Percentiles rank a stretch among this genome's conserved stretches.
Evolutionary conservation across 2,329 filamentous ascomycete species (phyloP).

Genomic region (Pestalotiopsis sp.): DNA sequence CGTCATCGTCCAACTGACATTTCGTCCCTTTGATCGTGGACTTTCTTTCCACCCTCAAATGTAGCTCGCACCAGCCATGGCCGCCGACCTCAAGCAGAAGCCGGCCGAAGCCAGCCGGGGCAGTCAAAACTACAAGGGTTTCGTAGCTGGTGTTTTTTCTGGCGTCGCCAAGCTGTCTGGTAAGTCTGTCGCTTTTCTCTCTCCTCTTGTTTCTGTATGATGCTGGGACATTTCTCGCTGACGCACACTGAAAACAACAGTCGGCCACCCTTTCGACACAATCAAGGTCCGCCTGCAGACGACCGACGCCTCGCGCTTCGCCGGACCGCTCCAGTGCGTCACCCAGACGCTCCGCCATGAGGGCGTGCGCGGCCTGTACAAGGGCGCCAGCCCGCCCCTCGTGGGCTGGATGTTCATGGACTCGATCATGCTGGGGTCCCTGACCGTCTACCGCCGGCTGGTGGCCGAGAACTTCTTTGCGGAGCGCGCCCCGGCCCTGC

Average conservation of each 20-base stretch:
- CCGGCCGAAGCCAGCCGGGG: conserved; percentile 21
- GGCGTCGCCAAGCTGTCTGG: conserved; percentile 87
- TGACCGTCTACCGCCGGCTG: conserved; percentile 85
- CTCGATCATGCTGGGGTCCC: conserved; percentile 81
- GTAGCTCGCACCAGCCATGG: conserved; percentile 22
- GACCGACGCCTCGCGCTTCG: conserved; percentile 73
- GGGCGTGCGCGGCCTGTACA: conserved; percentile 84
- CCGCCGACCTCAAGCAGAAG: conserved; percentile 35
- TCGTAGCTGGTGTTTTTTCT: conserved; percentile 93
- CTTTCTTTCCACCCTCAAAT: conserved; percentile 12
- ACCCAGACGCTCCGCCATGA: conserved; percentile 83
- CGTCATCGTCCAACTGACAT: neutral
- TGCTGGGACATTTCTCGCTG: neutral
- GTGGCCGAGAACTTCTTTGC: conserved; percentile 80
- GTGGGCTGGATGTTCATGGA: conserved; percentile 99
- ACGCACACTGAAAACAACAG: conserved; percentile 29
- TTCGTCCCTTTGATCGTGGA: neutral
- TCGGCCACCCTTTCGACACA: conserved; percentile 84
- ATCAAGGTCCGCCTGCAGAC: conserved; percentile 96
- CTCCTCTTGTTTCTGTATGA: neutral
- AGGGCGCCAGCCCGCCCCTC: conserved; percentile 87
- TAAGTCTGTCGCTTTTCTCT: conserved; percentile 40
- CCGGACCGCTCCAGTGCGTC: conserved; percentile 82
- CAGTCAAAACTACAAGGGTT: conserved; percentile 80
- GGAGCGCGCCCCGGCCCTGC: conserved; percentile 38